Conservation (phyloP, 2,329 filamentous ascomycete species). For the Aspergillus sp. region DNA sequence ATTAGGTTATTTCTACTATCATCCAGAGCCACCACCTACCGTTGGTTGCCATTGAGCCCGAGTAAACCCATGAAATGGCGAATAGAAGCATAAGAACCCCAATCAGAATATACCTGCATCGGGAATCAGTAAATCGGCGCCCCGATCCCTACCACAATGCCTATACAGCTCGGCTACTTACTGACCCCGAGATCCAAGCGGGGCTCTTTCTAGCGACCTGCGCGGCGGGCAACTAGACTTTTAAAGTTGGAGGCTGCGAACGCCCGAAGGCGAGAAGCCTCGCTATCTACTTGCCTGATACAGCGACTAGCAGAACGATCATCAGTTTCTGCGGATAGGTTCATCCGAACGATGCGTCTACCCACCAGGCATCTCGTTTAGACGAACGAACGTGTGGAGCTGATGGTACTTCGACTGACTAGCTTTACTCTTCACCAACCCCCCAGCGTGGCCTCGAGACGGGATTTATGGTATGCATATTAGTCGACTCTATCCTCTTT, state of each 20-base stretch:
- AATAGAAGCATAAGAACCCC: background rate
- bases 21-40: no score
- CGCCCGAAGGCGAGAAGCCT: background rate
- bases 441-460: background rate
- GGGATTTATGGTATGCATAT: background rate
- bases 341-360: background rate
- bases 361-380: background rate
- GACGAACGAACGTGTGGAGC: background rate
- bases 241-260: background rate
- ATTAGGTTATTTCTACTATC: no score
- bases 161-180: background rate
- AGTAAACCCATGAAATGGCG: background rate
- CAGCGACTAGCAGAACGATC: constrained; percentile 1
- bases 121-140: background rate
- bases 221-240: background rate
- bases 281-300: background rate
- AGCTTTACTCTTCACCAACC: background rate
- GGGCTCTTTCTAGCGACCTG: background rate
- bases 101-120: background rate
- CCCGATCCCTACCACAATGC: background rate
- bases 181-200: background rate
- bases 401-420: background rate
- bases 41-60: background rate
- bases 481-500: background rate
- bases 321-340: background rate